Evolutionary conservation across 768 basidiomycete genomes (phyloP).

Genomic region (Pulveroboletus sp.): DNA sequence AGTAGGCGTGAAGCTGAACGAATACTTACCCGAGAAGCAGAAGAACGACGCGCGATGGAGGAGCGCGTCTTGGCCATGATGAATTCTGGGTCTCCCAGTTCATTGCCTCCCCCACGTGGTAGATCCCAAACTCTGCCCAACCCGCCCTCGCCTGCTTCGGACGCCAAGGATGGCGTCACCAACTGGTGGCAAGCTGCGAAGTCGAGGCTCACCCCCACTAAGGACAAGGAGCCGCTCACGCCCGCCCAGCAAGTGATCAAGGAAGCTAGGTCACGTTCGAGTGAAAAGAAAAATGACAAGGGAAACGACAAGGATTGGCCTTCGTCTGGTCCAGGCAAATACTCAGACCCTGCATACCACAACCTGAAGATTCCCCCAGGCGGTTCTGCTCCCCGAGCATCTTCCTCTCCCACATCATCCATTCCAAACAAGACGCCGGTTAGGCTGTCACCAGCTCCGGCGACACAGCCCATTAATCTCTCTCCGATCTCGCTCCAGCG

Average conservation of each 20-base stretch:
- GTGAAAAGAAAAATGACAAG: constrained; percentile 41
- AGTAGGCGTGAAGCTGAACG: constrained; percentile 74
- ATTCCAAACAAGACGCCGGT: constrained; percentile 41
- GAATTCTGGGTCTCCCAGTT: constrained; percentile 32
- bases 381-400: constrained; percentile 43
- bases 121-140: constrained; percentile 52
- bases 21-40: constrained; percentile 67
- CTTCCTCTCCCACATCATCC: constrained; percentile 55
- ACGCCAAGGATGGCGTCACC: constrained; percentile 52
- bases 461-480: constrained; percentile 45
- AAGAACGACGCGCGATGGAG: constrained; percentile 63
- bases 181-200: constrained; percentile 77
- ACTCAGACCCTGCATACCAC: constrained; percentile 51
- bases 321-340: constrained; percentile 46
- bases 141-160: constrained; percentile 58
- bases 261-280: constrained; percentile 65
- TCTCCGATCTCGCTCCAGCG: constrained; percentile 62
- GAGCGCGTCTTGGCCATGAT: constrained; percentile 77
- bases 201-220: constrained; percentile 72
- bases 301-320: constrained; percentile 56
- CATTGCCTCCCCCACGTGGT: constrained; percentile 57
- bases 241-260: constrained; percentile 80
- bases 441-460: constrained; percentile 32
- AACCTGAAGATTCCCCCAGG: constrained; percentile 51
- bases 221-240: constrained; percentile 68